Percentiles rank a stretch among this genome's conserved stretches.
These are phyloP conservation scores for Trichoderma gracile DNA, from an alignment of 2,329 filamentous ascomycete species.

Conservation along the genomic window DNA sequence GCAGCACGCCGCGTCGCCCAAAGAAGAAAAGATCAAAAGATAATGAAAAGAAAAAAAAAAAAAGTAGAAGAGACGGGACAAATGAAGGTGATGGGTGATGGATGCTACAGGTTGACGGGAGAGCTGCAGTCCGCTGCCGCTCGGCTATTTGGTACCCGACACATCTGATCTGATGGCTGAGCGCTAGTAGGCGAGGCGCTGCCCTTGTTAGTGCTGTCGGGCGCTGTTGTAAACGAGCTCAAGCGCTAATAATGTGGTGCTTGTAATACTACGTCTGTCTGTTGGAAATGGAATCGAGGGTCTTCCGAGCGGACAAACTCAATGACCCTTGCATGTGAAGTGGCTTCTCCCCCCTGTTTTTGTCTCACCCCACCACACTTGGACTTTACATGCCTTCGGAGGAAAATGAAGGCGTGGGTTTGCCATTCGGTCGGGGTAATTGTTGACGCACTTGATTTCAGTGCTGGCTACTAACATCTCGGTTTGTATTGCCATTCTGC, in stretches of 20 bases:
- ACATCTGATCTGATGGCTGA: no score
- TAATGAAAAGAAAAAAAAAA: no score
- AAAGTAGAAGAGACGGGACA: no score
- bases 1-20: neutral
- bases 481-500: no score
- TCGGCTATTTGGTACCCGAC: neutral
- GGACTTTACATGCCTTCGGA: neutral
- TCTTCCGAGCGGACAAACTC: neutral
- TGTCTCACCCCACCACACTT: constrained; percentile 3
- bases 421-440: neutral
- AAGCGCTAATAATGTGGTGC: no score
- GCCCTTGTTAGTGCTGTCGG: neutral
- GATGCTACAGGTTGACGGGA: no score
- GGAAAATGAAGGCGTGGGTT: neutral
- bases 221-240: neutral
- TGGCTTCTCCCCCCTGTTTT: constrained; percentile 16
- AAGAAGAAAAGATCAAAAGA: neutral
- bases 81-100: no score
- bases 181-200: constrained; percentile 3
- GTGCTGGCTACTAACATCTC: no score
- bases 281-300: neutral
- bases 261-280: no score
- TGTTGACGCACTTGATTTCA: no score
- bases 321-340: neutral
- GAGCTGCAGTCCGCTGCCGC: no score